phyloP scores from a whole-genome alignment of 2,329 filamentous ascomycete species.

The Xylariaceae sp. region DNA sequence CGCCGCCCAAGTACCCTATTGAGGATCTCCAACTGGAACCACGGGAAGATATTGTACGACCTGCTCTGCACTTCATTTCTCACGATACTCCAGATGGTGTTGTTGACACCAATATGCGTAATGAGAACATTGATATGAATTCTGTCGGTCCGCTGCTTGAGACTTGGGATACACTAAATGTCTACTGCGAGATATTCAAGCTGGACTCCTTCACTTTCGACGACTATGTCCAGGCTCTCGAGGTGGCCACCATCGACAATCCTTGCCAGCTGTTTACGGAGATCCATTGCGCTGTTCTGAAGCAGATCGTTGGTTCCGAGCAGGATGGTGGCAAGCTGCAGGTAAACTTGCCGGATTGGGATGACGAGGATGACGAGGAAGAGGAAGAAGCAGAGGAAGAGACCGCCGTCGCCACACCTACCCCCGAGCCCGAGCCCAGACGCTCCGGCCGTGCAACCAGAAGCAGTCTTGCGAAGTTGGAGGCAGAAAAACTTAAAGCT shows the following conservation, averaged over 20 bases:
- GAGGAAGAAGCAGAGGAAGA: slow-evolving; percentile 61
- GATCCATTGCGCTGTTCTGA: slow-evolving; percentile 86
- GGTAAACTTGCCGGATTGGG: slow-evolving; percentile 72
- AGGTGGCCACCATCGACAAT: slow-evolving; percentile 68
- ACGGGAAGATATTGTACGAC: slow-evolving; percentile 64
- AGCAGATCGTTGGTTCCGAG: slow-evolving; percentile 76
- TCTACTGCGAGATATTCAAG: slow-evolving; percentile 93
- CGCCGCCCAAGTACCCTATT: slow-evolving; percentile 88
- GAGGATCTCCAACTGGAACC: slow-evolving; percentile 85
- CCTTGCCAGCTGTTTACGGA: slow-evolving; percentile 86
- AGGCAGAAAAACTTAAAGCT: slow-evolving; percentile 66
- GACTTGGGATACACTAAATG: slow-evolving; percentile 94
- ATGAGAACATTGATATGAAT: slow-evolving; percentile 70
- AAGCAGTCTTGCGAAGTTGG: slow-evolving; percentile 79
- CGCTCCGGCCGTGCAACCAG: slow-evolving; percentile 71
- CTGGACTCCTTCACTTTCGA: slow-evolving; percentile 98
- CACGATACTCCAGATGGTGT: slow-evolving; percentile 56
- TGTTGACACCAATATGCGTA: slow-evolving; percentile 44
- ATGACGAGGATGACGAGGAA: slow-evolving; percentile 67
- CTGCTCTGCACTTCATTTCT: slow-evolving; percentile 74
- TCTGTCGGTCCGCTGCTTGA: slow-evolving; percentile 85
- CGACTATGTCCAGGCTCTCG: slow-evolving; percentile 87
- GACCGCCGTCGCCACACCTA: slow-evolving; percentile 54
- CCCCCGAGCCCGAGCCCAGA: slow-evolving; percentile 68
- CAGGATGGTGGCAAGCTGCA: slow-evolving; percentile 75